phyloP scores from a whole-genome alignment of 441 rosid genomes.

The Melastoma candidum region DNA sequence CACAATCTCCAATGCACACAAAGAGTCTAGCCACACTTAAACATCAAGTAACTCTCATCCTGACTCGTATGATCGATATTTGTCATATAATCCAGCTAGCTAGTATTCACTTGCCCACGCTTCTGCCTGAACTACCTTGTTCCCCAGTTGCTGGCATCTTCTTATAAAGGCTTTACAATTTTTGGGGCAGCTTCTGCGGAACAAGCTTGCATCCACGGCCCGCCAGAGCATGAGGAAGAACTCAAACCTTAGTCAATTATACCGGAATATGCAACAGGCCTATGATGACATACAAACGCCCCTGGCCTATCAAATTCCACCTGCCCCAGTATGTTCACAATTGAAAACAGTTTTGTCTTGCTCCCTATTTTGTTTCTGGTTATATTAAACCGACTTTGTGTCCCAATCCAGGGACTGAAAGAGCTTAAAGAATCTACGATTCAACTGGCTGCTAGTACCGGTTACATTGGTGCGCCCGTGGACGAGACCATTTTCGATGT shows the following conservation, averaged over 20 bases:
- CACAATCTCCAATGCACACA: conserved; percentile 82
- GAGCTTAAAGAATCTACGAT: conserved; percentile 71
- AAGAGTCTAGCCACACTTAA: conserved; percentile 70
- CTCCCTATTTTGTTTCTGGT: conserved; percentile 5
- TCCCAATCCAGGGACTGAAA: conserved; percentile 48
- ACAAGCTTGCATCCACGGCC: conserved; percentile 60
- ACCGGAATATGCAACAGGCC: conserved; percentile 59
- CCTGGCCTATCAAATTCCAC: conserved; percentile 47
- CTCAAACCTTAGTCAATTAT: conserved; percentile 50
- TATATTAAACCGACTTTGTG: conserved; percentile 10
- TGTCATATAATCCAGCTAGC: too few relatives aligned
- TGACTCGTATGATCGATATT: not conserved
- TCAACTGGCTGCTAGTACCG: conserved; percentile 52
- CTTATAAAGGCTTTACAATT: too few relatives aligned
- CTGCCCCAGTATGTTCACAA: conserved; percentile 32
- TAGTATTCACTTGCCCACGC: too few relatives aligned
- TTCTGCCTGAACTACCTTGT: not conserved
- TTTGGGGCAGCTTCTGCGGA: conserved; percentile 47
- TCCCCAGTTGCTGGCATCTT: not conserved
- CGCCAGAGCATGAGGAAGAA: conserved; percentile 41
- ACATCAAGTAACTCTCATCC: conserved; percentile 43
- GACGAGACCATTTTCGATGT: conserved; percentile 60
- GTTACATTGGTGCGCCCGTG: conserved; percentile 65
- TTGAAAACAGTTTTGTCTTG: conserved; percentile 8
- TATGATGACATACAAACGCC: conserved; percentile 18